These are phyloP conservation scores for Rhodotorula taiwanensis DNA, from an alignment of 768 basidiomycete species.

Conservation along the genomic window DNA sequence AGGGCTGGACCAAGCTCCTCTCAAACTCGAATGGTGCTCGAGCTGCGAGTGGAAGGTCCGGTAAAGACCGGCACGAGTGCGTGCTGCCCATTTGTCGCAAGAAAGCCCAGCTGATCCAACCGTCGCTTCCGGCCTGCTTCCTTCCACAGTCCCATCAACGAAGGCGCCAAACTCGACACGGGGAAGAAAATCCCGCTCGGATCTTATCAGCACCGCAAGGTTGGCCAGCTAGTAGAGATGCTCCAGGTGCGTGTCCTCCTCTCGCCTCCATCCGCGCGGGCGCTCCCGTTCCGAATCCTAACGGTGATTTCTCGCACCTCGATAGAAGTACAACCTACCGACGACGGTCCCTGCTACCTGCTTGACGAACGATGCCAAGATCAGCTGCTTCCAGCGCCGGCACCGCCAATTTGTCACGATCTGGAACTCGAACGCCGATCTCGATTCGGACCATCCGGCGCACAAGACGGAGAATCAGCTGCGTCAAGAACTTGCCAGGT, in stretches of 20 bases:
- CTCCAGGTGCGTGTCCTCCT: conserved; percentile 5
- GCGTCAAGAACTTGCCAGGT: conserved; percentile 3
- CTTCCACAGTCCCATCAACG: not conserved
- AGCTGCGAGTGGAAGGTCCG: not conserved
- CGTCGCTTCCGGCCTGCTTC: not conserved
- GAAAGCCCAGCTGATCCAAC: too few relatives aligned
- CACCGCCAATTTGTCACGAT: conserved; percentile 14
- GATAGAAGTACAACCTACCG: conserved; percentile 7
- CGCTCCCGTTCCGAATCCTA: too few relatives aligned
- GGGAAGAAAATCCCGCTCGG: conserved; percentile 7
- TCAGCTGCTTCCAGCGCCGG: not conserved
- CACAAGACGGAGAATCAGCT: conserved; percentile 8
- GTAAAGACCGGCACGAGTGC: not conserved
- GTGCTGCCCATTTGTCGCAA: not conserved
- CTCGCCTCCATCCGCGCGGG: not conserved
- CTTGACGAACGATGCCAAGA: not conserved
- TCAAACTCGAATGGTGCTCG: not conserved
- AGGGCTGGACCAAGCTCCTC: conserved; percentile 7
- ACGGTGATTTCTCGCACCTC: too few relatives aligned
- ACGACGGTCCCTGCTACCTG: not conserved
- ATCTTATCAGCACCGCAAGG: conserved; percentile 6
- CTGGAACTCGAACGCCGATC: conserved; percentile 32
- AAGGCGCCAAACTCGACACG: not conserved
- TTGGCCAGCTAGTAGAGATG: conserved; percentile 3
- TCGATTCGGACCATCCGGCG: not conserved